These are phyloP conservation scores for Ascosphaera acerosa DNA, from an alignment of 2,329 filamentous ascomycete genomes.

Conservation along the genomic window DNA sequence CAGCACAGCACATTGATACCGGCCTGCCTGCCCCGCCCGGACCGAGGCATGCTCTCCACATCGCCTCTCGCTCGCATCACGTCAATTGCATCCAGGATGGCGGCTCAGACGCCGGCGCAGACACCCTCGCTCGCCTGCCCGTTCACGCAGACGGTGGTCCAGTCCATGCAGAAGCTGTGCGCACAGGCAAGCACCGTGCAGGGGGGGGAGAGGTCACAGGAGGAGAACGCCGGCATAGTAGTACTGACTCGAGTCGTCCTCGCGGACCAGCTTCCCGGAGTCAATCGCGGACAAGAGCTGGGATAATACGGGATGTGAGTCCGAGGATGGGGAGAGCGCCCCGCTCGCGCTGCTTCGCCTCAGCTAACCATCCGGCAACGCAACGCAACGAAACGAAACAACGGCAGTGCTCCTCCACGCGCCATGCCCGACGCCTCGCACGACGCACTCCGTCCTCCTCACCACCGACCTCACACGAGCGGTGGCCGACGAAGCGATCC, in stretches of 20 bases:
- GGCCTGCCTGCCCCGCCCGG: too few relatives aligned
- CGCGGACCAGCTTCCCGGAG: slow-evolving; percentile 48
- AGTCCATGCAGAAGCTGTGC: slow-evolving; percentile 55
- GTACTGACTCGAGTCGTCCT: slow-evolving; percentile 5
- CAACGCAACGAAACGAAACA: neutral
- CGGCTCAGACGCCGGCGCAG: too few relatives aligned
- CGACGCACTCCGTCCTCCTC: slow-evolving; percentile 44
- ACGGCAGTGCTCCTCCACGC: slow-evolving; percentile 42
- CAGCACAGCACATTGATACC: too few relatives aligned
- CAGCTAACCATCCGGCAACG: too few relatives aligned
- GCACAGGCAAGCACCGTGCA: slow-evolving; percentile 9
- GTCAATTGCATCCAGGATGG: slow-evolving; percentile 8
- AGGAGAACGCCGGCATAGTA: neutral
- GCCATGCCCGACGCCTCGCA: slow-evolving; percentile 30
- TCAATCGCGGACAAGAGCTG: slow-evolving; percentile 69
- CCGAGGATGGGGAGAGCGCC: too few relatives aligned
- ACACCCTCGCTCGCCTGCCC: slow-evolving; percentile 23
- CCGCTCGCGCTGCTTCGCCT: neutral
- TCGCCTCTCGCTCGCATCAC: slow-evolving; percentile 13
- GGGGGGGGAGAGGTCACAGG: neutral
- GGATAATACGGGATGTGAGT: slow-evolving; percentile 70
- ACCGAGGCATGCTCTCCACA: slow-evolving; percentile 6
- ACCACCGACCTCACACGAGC: slow-evolving; percentile 77
- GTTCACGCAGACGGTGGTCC: slow-evolving; percentile 43
- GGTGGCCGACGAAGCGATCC: slow-evolving; percentile 76